Evolutionary conservation across 345 rosid genomes (phyloP), one percentile per base, ranked within the genome.

Genomic region (Ceriops tagal): DNA sequence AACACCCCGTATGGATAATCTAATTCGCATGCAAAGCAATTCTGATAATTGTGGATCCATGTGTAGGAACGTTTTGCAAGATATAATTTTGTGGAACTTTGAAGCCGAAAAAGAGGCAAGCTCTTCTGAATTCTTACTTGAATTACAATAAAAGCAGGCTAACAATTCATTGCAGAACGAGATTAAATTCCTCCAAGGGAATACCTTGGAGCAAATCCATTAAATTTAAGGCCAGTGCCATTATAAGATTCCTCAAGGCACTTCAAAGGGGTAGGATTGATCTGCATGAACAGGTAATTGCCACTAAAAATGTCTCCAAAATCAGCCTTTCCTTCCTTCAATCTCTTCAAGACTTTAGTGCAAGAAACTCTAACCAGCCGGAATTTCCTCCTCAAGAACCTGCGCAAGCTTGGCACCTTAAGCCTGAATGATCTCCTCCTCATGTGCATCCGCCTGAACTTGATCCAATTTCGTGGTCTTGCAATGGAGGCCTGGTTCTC

Each of bases 251-350:
- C 66, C 53, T 77, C 71, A 28, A 78, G 51, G 65, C 52, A 72
- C 72, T 79, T 85, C 37, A 85, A 66, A 35, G 90, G 75, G 60
- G 86, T 62, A 37, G 93, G 96, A 72, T 81, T 88, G 46, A 90
- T 78, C 72, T 83, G 96, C 82, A 88, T 30, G 80, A 90, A 85
- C 32, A 90, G 78, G 73, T 88, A 90, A 34, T 88, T 90, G 57
- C 92, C 96, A 70, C 90, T 86, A 75, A 90, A 90, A 31, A 90
- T 83, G 77, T 90, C 96, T 52, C 89, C 89, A 72, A 88, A 80
- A 72, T 85, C 87, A 65, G 80, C 73, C 73, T 81, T 85, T 52
- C 96, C 80, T 63, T 84, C 86, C 64, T 81, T 87, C 62, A 88
- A 73, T 61, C 96, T 90, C 86, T 80, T 83, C 79, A 87, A 3